Percentiles rank a stretch among this genome's conserved stretches.
phyloP scores from a whole-genome alignment of 192 early-diverging fungal species.

The Linnemannia schmuckeri region DNA sequence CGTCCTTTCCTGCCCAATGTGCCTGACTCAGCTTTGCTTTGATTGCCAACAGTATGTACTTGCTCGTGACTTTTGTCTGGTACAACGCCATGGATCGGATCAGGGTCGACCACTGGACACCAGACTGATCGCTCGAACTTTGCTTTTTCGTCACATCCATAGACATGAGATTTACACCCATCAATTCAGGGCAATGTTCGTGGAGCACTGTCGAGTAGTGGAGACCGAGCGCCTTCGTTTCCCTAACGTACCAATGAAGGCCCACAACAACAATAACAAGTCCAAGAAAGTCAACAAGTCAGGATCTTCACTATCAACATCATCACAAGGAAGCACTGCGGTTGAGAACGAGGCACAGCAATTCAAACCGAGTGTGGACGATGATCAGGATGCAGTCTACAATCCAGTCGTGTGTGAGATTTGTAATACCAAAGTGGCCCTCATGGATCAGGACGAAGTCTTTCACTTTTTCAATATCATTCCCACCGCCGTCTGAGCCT shows the following conservation, averaged over 20 bases:
- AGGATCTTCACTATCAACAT: constrained; percentile 5
- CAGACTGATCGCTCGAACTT: neutral
- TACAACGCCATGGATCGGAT: neutral
- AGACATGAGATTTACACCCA: constrained; percentile 71
- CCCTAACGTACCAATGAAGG: constrained; percentile 36
- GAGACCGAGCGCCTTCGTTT: constrained; percentile 59
- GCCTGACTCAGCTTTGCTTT: constrained; percentile 69
- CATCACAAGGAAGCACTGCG: neutral
- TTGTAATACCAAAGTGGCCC: constrained; percentile 73
- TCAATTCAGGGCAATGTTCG: constrained; percentile 81
- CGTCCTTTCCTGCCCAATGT: constrained; percentile 73
- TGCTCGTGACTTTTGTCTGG: neutral
- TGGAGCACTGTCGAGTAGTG: constrained; percentile 68
- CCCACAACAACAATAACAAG: constrained; percentile 5
- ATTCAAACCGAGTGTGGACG: constrained; percentile 24
- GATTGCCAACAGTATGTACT: constrained; percentile 69
- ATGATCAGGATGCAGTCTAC: constrained; percentile 55
- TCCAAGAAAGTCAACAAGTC: neutral
- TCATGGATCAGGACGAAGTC: constrained; percentile 75
- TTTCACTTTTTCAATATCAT: constrained; percentile 81
- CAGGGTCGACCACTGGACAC: neutral
- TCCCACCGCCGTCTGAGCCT: constrained; percentile 38
- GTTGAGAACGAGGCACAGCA: constrained; percentile 3
- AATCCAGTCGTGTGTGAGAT: constrained; percentile 69
- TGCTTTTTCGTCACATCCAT: neutral